Percentiles rank a stretch among this genome's conserved stretches.
phyloP scores from a whole-genome alignment of 441 rosid genomes.

The Omphalea diandra region DNA sequence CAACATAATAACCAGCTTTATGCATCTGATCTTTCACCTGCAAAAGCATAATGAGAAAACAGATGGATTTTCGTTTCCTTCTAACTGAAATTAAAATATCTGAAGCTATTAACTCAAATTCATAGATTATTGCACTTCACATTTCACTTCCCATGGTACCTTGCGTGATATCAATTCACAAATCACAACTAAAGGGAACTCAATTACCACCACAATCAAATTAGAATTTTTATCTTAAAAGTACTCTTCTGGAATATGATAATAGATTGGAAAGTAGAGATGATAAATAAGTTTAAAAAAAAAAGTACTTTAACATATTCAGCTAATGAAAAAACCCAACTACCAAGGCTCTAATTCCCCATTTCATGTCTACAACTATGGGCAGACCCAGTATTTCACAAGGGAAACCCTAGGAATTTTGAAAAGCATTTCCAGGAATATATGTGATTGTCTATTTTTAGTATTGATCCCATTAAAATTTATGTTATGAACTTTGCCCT shows the following conservation, averaged over 20 bases:
- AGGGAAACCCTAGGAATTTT: no score
- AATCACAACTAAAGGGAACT: background rate
- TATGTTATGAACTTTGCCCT: no score
- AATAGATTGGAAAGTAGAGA: background rate
- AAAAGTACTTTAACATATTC: no score
- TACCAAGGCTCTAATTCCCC: no score
- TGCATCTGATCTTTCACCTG: constrained; percentile 71
- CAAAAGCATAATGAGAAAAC: constrained; percentile 17
- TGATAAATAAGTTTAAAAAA: background rate
- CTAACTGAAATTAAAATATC: background rate
- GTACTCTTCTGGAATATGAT: background rate
- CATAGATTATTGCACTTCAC: background rate
- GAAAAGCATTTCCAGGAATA: no score
- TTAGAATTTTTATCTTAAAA: background rate
- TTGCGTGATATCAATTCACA: background rate
- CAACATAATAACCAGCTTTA: constrained; percentile 76
- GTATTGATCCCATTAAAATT: no score
- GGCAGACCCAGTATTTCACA: no score
- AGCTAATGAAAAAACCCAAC: no score
- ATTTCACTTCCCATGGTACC: background rate
- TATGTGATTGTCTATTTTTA: no score
- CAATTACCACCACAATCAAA: background rate
- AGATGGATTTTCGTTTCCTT: background rate
- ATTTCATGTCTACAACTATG: no score
- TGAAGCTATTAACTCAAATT: background rate